Conservation (phyloP, 768 basidiomycete genomes). For the Boletus rubroflammeus region DNA sequence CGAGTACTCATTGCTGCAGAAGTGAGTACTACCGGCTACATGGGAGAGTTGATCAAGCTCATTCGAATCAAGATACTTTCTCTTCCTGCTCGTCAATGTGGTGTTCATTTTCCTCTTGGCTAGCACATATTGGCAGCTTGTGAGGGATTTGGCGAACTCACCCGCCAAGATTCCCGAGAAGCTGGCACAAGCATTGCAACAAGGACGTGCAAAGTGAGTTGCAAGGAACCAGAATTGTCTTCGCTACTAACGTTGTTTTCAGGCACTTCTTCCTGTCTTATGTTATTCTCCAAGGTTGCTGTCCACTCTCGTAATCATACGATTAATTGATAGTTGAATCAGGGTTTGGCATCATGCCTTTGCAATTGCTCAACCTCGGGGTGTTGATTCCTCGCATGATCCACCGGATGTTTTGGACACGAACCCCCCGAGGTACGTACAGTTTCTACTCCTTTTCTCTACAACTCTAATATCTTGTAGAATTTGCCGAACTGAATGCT, state of each 20-base stretch:
- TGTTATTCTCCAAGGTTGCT: conserved; percentile 74
- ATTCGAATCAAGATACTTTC: conserved; percentile 67
- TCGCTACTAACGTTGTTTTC: conserved; percentile 1
- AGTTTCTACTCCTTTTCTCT: not conserved
- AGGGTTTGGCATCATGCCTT: conserved; percentile 93
- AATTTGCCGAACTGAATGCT: conserved; percentile 93
- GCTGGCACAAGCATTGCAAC: conserved; percentile 78
- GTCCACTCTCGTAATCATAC: not conserved
- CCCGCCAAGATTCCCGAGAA: conserved; percentile 95
- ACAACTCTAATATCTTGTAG: conserved; percentile 38
- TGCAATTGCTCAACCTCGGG: conserved; percentile 91
- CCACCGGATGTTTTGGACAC: conserved; percentile 71
- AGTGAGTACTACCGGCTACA: conserved; percentile 47
- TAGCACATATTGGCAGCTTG: conserved; percentile 87
- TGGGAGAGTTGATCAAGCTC: not conserved
- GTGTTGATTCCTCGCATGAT: conserved; percentile 78
- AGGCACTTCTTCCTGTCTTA: conserved; percentile 85
- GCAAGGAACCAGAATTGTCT: conserved; percentile 7
- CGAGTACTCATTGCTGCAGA: conserved; percentile 88
- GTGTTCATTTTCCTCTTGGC: conserved; percentile 93
- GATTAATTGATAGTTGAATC: conserved; percentile 3
- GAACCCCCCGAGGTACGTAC: conserved; percentile 81
- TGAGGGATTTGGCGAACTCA: conserved; percentile 87
- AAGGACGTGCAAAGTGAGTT: conserved; percentile 63
- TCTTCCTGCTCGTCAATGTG: conserved; percentile 89